Percentiles rank a stretch among this genome's conserved stretches.
Conservation (phyloP, 1,139 yeast genomes). For the Blastobotrys apis region DNA sequence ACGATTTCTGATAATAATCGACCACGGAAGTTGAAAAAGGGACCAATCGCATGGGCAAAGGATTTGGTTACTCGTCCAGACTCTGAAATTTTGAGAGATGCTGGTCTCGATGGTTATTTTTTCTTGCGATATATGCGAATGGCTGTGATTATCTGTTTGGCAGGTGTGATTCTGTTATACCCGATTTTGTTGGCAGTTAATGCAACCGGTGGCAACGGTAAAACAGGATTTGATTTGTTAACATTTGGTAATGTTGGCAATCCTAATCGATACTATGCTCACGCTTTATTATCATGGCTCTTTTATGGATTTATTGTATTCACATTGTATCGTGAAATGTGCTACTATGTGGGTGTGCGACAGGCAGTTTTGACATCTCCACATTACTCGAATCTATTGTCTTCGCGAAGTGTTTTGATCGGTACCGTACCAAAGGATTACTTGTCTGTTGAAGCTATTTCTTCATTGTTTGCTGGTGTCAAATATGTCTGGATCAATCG, state of each 20-base stretch:
- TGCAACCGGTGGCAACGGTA: constrained; percentile 67
- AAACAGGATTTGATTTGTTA: constrained; percentile 67
- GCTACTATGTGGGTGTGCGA: constrained; percentile 72
- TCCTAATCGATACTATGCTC: constrained; percentile 73
- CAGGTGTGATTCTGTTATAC: constrained; percentile 64
- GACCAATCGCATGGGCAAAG: constrained; percentile 35
- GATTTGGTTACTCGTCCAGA: constrained; percentile 50
- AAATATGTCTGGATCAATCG: constrained; percentile 72
- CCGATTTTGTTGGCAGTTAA: constrained; percentile 84
- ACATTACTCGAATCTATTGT: constrained; percentile 62
- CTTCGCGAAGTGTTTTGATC: constrained; percentile 76
- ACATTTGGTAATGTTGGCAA: constrained; percentile 72
- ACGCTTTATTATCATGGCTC: constrained; percentile 75
- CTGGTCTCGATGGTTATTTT: constrained; percentile 87
- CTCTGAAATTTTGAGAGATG: constrained; percentile 65
- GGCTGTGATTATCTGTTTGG: constrained; percentile 51
- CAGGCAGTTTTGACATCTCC: constrained; percentile 82
- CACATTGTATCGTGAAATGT: constrained; percentile 75
- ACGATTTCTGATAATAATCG: constrained; percentile 40
- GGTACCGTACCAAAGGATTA: constrained; percentile 73
- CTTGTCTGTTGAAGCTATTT: constrained; percentile 55
- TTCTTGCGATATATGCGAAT: constrained; percentile 73
- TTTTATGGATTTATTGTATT: constrained; percentile 68
- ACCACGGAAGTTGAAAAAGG: constrained; percentile 35
- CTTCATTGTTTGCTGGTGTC: constrained; percentile 63